These are phyloP conservation scores for Wickerhamia fluorescens DNA, from an alignment of 805 yeast genomes.

Conservation along the genomic window DNA sequence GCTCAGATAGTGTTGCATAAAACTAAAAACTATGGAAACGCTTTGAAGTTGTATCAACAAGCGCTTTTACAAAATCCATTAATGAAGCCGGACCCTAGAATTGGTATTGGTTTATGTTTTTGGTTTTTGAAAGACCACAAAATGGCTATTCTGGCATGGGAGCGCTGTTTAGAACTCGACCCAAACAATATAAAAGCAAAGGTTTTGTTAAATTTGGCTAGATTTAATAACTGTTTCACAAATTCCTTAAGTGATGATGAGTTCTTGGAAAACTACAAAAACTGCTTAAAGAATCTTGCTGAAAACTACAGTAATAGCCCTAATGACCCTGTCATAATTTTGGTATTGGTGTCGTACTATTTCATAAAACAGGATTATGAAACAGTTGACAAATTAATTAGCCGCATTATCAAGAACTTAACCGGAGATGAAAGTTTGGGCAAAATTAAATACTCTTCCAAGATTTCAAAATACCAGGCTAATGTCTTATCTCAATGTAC, in stretches of 20 bases:
- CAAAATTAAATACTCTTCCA: slow-evolving; percentile 11
- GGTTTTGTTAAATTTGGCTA: slow-evolving; percentile 58
- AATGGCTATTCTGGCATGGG: slow-evolving; percentile 80
- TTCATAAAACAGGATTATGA: slow-evolving; percentile 62
- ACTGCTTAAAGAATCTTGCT: slow-evolving; percentile 46
- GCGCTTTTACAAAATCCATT: slow-evolving; percentile 70
- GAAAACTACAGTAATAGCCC: slow-evolving; percentile 33
- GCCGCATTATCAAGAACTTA: slow-evolving; percentile 34
- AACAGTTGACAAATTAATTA: slow-evolving; percentile 49
- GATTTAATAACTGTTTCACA: slow-evolving; percentile 57
- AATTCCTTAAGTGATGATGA: slow-evolving; percentile 51
- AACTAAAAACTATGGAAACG: slow-evolving; percentile 58
- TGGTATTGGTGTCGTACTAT: slow-evolving; percentile 62
- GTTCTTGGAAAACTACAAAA: slow-evolving; percentile 53
- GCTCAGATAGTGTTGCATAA: slow-evolving; percentile 75
- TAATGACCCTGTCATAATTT: slow-evolving; percentile 54
- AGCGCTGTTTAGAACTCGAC: slow-evolving; percentile 62
- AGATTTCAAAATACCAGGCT: slow-evolving; percentile 21
- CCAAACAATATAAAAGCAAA: slow-evolving; percentile 54
- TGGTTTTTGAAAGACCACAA: slow-evolving; percentile 79
- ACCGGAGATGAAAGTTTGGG: slow-evolving; percentile 8
- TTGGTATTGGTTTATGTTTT: slow-evolving; percentile 91
- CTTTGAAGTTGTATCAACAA: slow-evolving; percentile 79
- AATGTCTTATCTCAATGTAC: slow-evolving; percentile 29
- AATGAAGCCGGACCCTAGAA: slow-evolving; percentile 82